Percentiles rank a stretch among this genome's conserved stretches.
Conservation (phyloP, 192 early-diverging fungal species). For the Rhizophlyctis rosea region DNA sequence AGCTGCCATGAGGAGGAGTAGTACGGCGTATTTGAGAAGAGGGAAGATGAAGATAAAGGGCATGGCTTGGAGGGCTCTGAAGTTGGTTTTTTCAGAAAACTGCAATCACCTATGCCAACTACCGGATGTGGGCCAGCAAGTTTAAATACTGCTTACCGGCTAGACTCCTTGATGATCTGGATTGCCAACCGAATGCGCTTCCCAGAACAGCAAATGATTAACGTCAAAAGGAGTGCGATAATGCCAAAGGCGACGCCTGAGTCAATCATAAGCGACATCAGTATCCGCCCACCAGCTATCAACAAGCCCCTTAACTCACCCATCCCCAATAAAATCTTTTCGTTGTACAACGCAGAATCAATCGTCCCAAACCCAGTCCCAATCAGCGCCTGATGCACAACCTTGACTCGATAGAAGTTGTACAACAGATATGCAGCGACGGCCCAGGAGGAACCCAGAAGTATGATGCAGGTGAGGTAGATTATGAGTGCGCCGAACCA, state of each 20-base stretch:
- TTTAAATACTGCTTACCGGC: slow-evolving; percentile 39
- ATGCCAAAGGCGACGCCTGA: slow-evolving; percentile 25
- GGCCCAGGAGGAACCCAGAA: slow-evolving; percentile 12
- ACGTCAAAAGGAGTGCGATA: slow-evolving; percentile 35
- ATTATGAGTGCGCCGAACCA: slow-evolving; percentile 34
- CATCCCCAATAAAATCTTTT: slow-evolving; percentile 21
- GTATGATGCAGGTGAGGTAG: slow-evolving; percentile 32
- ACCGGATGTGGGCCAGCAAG: no score
- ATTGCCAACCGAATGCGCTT: slow-evolving; percentile 52
- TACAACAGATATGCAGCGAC: slow-evolving; percentile 23
- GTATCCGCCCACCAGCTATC: not conserved
- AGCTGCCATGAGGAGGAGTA: slow-evolving; percentile 19
- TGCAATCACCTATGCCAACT: no score
- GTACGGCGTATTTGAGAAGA: slow-evolving; percentile 21
- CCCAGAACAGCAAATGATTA: slow-evolving; percentile 44
- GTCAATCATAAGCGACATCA: not conserved
- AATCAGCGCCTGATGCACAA: slow-evolving; percentile 16
- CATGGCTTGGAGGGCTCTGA: slow-evolving; percentile 39
- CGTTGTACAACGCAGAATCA: slow-evolving; percentile 14
- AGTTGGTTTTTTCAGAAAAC: no score
- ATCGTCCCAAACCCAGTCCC: slow-evolving; percentile 7
- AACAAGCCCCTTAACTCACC: slow-evolving; percentile 27
- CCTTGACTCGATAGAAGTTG: slow-evolving; percentile 21
- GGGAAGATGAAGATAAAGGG: slow-evolving; percentile 39
- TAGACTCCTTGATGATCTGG: slow-evolving; percentile 48